Evolutionary conservation across 768 basidiomycete species (phyloP).

Genomic region (Heimioporus sp.): DNA sequence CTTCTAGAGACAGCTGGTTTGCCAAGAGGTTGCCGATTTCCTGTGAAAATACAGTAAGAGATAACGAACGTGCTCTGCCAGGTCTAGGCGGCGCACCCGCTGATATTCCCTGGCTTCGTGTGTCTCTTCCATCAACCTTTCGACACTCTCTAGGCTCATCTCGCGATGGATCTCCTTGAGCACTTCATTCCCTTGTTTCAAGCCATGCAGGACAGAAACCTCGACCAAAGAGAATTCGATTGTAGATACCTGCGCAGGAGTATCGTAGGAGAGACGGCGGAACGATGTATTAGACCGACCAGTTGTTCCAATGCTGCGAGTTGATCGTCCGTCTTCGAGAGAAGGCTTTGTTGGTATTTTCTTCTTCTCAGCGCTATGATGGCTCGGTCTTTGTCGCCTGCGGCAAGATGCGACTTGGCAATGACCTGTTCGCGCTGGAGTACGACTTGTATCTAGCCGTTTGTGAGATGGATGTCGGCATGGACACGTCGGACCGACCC

Average conservation of each 20-base stretch:
- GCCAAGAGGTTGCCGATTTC: constrained; percentile 89
- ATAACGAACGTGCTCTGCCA: background rate
- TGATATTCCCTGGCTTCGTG: constrained; percentile 92
- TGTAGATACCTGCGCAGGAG: constrained; percentile 69
- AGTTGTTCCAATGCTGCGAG: constrained; percentile 86
- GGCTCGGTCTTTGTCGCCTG: constrained; percentile 86
- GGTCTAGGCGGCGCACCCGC: constrained; percentile 46
- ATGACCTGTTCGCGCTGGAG: constrained; percentile 88
- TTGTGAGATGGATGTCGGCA: constrained; percentile 27
- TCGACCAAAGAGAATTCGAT: constrained; percentile 97
- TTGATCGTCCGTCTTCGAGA: constrained; percentile 87
- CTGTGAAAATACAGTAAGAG: constrained; percentile 40
- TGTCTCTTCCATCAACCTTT: constrained; percentile 90
- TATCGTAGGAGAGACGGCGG: background rate
- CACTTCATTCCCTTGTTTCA: constrained; percentile 92
- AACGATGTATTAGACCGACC: constrained; percentile 42
- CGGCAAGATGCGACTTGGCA: constrained; percentile 76
- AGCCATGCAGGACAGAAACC: constrained; percentile 86
- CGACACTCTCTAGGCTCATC: constrained; percentile 90
- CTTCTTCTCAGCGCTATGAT: constrained; percentile 82
- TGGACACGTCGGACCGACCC: constrained; percentile 45
- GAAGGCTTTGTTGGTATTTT: constrained; percentile 90
- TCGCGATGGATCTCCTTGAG: constrained; percentile 93
- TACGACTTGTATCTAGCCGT: constrained; percentile 66
- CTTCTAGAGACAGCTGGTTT: constrained; percentile 78